These are phyloP conservation scores for Beta vulgaris DNA, from an alignment of 148 eudicot species.

Conservation along the genomic window DNA sequence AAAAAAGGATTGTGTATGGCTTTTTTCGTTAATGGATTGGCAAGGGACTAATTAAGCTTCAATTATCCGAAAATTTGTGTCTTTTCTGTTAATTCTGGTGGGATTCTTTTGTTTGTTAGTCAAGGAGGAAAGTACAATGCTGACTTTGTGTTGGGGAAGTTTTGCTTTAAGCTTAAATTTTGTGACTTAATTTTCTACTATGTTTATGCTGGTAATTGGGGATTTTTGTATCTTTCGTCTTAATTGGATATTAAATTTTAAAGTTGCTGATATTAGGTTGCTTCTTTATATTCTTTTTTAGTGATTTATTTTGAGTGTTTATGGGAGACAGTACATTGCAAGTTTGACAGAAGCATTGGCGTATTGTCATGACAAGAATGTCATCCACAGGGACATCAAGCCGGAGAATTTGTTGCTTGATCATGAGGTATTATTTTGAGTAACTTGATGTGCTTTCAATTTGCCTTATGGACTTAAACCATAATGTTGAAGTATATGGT, in stretches of 20 bases:
- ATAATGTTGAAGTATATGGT: too few relatives aligned
- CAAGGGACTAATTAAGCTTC: neutral
- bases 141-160: too few relatives aligned
- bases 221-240: neutral
- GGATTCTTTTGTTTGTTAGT: neutral
- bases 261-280: neutral
- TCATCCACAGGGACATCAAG: constrained; percentile 92
- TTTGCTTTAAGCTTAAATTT: too few relatives aligned
- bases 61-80: neutral
- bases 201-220: neutral
- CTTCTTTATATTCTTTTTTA: neutral
- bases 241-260: neutral
- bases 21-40: neutral
- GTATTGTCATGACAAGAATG: constrained; percentile 82
- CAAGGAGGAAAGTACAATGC: neutral
- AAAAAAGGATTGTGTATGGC: neutral
- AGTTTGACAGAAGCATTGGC: constrained; percentile 79
- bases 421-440: constrained; percentile 58
- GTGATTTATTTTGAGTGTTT: neutral
- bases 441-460: neutral
- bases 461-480: neutral
- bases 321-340: constrained; percentile 55
- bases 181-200: too few relatives aligned
- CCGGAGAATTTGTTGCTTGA: constrained; percentile 91
- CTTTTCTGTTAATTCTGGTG: neutral